phyloP scores from a whole-genome alignment of 1,284 basidiomycete genomes.

The Cryptococcus neoformans region DNA sequence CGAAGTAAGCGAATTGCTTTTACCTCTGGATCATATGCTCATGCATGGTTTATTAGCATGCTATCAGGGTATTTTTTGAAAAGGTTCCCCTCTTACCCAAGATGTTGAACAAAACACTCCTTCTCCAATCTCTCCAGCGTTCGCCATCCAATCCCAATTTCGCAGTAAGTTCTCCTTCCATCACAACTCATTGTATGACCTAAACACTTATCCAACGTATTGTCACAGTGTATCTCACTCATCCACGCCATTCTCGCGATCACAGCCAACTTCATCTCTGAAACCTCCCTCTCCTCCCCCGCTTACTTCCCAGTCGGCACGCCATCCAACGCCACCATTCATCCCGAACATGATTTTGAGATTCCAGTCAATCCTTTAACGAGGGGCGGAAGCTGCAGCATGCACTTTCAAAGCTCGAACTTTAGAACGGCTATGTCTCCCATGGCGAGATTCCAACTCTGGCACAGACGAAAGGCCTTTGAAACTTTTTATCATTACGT shows the following conservation, averaged over 20 bases:
- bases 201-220: too few relatives aligned
- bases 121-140: slow-evolving; percentile 26
- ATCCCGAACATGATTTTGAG: slow-evolving; percentile 33
- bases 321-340: slow-evolving; percentile 15
- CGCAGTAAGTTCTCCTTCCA: slow-evolving; percentile 27
- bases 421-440: neutral
- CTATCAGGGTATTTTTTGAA: slow-evolving; percentile 38
- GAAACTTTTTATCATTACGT: slow-evolving; percentile 19
- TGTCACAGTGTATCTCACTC: slow-evolving; percentile 10
- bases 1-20: slow-evolving; percentile 17
- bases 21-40: neutral
- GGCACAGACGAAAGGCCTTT: slow-evolving; percentile 41
- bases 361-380: neutral
- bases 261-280: slow-evolving; percentile 31
- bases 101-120: slow-evolving; percentile 33
- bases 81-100: slow-evolving; percentile 33
- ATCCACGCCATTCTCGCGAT: slow-evolving; percentile 39
- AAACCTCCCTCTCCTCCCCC: slow-evolving; percentile 21
- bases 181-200: neutral
- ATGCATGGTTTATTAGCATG: slow-evolving; percentile 18
- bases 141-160: slow-evolving; percentile 34
- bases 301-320: slow-evolving; percentile 40
- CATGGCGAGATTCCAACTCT: slow-evolving; percentile 40
- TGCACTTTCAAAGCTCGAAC: neutral
- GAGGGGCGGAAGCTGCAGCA: neutral